Conservation (phyloP, 192 early-diverging fungal species). For the Pilobolus umbonatus region DNA sequence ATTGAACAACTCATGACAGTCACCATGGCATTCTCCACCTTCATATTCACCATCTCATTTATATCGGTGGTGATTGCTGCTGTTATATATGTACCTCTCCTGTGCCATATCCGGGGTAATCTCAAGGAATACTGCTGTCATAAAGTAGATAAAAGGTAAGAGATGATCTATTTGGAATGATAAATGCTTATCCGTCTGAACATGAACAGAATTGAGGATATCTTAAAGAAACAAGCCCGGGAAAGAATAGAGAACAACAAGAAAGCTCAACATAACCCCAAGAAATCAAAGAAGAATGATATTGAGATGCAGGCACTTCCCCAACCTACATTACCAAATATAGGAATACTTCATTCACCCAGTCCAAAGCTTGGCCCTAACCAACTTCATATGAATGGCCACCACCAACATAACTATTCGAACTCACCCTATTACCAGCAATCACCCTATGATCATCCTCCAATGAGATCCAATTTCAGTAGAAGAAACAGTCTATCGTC, state of each 20-base stretch:
- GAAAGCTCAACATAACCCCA: neutral
- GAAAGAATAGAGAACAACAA: slow-evolving; percentile 4
- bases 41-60: slow-evolving; percentile 49
- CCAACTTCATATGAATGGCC: neutral
- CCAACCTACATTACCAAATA: slow-evolving; percentile 17
- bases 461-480: neutral
- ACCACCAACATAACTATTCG: no score
- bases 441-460: neutral
- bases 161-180: neutral
- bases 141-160: slow-evolving; percentile 84
- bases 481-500: slow-evolving; percentile 20
- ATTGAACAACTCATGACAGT: slow-evolving; percentile 32
- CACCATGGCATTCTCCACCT: slow-evolving; percentile 56
- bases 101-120: slow-evolving; percentile 77
- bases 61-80: slow-evolving; percentile 57
- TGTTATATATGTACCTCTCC: slow-evolving; percentile 73
- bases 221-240: slow-evolving; percentile 16
- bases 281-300: slow-evolving; percentile 1
- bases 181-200: neutral
- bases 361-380: neutral
- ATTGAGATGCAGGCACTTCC: slow-evolving; percentile 12
- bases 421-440: neutral
- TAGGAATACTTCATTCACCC: neutral
- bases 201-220: slow-evolving; percentile 8
- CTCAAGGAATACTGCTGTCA: slow-evolving; percentile 88